Conservation (phyloP, 202 grass and related monocot genomes). For the Dendrocalamus latiflorus region DNA sequence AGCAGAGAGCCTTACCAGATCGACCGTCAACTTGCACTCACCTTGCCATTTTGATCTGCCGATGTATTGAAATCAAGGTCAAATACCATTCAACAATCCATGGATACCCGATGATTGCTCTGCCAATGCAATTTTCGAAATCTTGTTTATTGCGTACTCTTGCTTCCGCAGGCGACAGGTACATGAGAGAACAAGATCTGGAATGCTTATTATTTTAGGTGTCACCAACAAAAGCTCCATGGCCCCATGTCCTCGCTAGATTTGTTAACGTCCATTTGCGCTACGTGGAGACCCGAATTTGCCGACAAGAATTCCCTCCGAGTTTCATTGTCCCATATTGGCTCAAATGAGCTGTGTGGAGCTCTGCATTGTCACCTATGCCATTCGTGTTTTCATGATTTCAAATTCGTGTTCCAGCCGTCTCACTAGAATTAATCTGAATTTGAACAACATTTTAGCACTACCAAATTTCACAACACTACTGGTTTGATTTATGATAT, state of each 20-base stretch:
- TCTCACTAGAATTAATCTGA: too few relatives aligned
- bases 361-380: background rate
- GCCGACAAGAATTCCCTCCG: background rate
- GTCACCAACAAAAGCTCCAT: background rate
- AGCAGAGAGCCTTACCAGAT: background rate
- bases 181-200: background rate
- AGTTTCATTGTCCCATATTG: background rate
- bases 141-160: background rate
- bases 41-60: background rate
- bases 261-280: background rate
- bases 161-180: background rate
- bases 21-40: background rate
- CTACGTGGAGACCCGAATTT: conserved; percentile 25
- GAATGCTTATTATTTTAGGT: background rate
- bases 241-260: conserved; percentile 1
- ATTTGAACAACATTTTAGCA: too few relatives aligned
- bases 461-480: too few relatives aligned
- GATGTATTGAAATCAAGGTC: background rate
- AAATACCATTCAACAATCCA: background rate
- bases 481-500: too few relatives aligned
- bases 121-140: background rate
- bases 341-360: too few relatives aligned
- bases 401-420: background rate
- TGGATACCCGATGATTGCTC: background rate
- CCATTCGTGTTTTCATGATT: background rate